Conservation (phyloP, 1,284 basidiomycete genomes). For the Rhodotorula sp. region DNA sequence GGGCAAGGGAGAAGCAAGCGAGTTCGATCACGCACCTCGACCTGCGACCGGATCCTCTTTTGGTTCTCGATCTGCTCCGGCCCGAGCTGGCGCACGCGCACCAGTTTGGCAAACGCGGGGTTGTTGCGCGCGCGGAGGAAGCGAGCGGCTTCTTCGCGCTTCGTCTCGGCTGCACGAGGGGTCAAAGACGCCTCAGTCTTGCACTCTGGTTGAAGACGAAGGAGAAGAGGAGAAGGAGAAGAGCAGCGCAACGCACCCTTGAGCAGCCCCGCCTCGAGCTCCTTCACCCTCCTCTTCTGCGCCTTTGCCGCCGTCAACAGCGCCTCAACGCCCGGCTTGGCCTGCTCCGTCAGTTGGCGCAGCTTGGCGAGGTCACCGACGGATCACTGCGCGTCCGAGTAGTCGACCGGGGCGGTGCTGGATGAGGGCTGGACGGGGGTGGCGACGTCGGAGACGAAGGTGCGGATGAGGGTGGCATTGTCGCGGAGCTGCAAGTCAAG, state of each 20-base stretch:
- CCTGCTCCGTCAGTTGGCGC: slow-evolving; percentile 43
- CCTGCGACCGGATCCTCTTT: slow-evolving; percentile 67
- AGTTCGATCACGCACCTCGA: too few relatives aligned
- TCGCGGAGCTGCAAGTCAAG: slow-evolving; percentile 44
- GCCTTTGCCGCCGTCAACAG: slow-evolving; percentile 45
- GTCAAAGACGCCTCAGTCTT: too few relatives aligned
- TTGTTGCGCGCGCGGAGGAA: slow-evolving; percentile 75
- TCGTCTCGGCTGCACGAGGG: slow-evolving; percentile 62
- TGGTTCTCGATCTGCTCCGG: slow-evolving; percentile 86
- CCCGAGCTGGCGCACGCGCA: slow-evolving; percentile 75
- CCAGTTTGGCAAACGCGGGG: slow-evolving; percentile 74
- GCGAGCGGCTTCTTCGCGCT: slow-evolving; percentile 70
- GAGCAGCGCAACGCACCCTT: slow-evolving; percentile 53
- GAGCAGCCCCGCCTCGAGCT: slow-evolving; percentile 54
- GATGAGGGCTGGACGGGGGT: too few relatives aligned
- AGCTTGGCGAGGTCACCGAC: slow-evolving; percentile 51
- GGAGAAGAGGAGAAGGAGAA: background rate
- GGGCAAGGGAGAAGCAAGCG: too few relatives aligned
- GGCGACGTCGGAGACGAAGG: slow-evolving; percentile 36
- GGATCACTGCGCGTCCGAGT: slow-evolving; percentile 48
- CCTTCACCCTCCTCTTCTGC: slow-evolving; percentile 51
- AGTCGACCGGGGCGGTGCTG: too few relatives aligned
- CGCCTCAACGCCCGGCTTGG: slow-evolving; percentile 46
- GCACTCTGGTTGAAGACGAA: too few relatives aligned
- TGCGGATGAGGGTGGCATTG: slow-evolving; percentile 36